phyloP scores from a whole-genome alignment of 805 yeast species.

The Candida succiphila region DNA sequence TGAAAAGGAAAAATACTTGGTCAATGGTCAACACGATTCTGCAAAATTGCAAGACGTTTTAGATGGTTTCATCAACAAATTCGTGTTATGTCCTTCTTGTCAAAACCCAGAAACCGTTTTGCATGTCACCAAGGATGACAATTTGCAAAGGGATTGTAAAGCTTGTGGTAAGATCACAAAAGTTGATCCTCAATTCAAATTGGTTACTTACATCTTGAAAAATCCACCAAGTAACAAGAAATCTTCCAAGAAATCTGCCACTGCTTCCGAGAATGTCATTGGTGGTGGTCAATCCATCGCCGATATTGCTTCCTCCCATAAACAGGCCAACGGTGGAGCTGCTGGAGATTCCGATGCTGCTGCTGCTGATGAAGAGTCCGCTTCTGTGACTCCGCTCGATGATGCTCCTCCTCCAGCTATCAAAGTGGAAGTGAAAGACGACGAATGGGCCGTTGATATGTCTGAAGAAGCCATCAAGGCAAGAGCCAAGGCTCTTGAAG shows the following conservation, averaged over 20 bases:
- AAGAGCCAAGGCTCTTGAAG: constrained; percentile 83
- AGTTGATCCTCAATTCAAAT: constrained; percentile 78
- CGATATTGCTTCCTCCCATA: constrained; percentile 57
- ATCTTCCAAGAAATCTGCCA: constrained; percentile 71
- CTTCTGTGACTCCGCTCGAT: constrained; percentile 62
- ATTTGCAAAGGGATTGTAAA: constrained; percentile 85
- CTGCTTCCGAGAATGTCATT: constrained; percentile 82
- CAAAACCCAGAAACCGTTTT: constrained; percentile 97
- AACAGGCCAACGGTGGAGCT: too few relatives aligned
- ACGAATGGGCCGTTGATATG: constrained; percentile 96
- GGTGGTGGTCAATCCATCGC: constrained; percentile 80
- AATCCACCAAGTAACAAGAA: constrained; percentile 79
- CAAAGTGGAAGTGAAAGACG: constrained; percentile 67
- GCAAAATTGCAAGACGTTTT: constrained; percentile 84
- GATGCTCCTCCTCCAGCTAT: constrained; percentile 63
- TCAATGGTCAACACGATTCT: constrained; percentile 91
- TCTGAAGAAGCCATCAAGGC: constrained; percentile 92
- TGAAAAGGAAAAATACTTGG: constrained; percentile 75
- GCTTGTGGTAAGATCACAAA: constrained; percentile 92
- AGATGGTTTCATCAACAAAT: constrained; percentile 89
- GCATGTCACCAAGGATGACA: constrained; percentile 63
- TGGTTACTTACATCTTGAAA: constrained; percentile 79
- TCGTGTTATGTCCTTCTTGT: constrained; percentile 89
- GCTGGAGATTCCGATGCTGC: constrained; percentile 28
- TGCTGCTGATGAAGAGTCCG: constrained; percentile 31